Conservation (phyloP, 2,329 filamentous ascomycete species). For the Trichophyton verrucosum region DNA sequence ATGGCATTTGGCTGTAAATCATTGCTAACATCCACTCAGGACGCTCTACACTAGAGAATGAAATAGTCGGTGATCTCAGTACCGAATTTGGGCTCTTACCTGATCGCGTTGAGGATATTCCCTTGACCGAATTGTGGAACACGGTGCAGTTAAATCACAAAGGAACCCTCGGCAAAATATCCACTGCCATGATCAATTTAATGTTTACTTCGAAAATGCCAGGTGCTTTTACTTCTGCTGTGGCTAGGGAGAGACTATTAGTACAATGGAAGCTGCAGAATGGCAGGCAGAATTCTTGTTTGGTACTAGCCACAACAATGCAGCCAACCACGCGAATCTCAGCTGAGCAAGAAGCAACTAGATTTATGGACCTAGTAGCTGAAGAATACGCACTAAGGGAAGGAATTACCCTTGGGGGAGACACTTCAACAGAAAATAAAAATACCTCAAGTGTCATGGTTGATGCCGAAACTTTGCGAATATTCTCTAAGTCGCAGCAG, state of each 20-base stretch:
- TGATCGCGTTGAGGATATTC: constrained; percentile 30
- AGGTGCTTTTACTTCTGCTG: constrained; percentile 17
- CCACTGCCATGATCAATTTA: constrained; percentile 20
- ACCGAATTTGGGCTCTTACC: constrained; percentile 32
- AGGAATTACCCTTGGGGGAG: not conserved
- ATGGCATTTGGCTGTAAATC: not conserved
- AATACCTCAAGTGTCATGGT: not conserved
- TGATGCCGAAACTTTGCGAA: not conserved
- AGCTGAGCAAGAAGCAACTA: constrained; percentile 12
- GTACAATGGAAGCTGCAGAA: constrained; percentile 19
- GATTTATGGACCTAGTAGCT: constrained; percentile 18
- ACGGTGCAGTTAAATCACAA: constrained; percentile 20
- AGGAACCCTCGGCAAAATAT: constrained; percentile 23
- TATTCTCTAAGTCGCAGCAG: not conserved
- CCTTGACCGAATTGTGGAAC: constrained; percentile 23
- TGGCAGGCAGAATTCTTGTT: constrained; percentile 13
- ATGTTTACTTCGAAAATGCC: constrained; percentile 23
- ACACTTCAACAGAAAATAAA: not conserved
- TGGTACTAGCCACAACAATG: constrained; percentile 17
- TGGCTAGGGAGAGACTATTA: constrained; percentile 17
- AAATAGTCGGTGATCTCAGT: constrained; percentile 33
- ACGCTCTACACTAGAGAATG: constrained; percentile 36
- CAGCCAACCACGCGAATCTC: constrained; percentile 16
- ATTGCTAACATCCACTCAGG: constrained; percentile 15
- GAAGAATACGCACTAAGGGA: not conserved